Evolutionary conservation across 768 basidiomycete species (phyloP), one percentile per base, ranked within the genome.

Genomic region (Lentinula boryana): DNA sequence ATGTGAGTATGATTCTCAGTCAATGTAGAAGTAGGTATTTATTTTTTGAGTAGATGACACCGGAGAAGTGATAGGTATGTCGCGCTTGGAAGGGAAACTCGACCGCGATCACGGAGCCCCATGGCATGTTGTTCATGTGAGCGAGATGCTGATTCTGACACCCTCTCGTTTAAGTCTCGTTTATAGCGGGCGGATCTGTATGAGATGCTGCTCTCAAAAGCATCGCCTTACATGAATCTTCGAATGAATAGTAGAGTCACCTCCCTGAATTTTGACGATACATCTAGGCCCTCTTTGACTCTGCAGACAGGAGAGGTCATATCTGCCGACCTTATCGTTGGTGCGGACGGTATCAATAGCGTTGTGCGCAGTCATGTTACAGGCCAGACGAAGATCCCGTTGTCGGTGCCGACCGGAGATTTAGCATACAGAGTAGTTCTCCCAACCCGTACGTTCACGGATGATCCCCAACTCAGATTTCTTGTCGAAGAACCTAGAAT

Each of bases 281-380:
- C 21, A 13, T 67, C 75, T 15, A 59, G n/a, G 1, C 72, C 74
- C 5, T 64, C 62, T 15, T 65, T 74, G 18, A 76, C 72, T 1
- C 71, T 77, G 60, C 67, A 68, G 50, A 68, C 70, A 1, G 76
- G 76, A 33, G 68, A 75, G 55, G 67, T 77, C 35, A 63, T 77
- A 1, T 56, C 57, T 2, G 68, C 73, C 4, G 75, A 77, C 46
- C 62, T 77, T 27, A 60, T 75, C 32, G 67, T 77, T 1, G 76
- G 74, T 7, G 73, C 80, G 4, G 82, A 84, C 61, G 83, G 83
- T 7, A 73, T 80, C 54, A 85, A 81, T 70, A 85, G 84, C 63
- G 56, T 69, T 16, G 62, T 80, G 2, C 76, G 75, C 0, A 60
- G 76, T 66, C 69, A 76, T 56, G 72, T 75, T 43, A 77, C 83